Conservation (phyloP, 2,329 filamentous ascomycete species). For the Xylariaceae sp. region DNA sequence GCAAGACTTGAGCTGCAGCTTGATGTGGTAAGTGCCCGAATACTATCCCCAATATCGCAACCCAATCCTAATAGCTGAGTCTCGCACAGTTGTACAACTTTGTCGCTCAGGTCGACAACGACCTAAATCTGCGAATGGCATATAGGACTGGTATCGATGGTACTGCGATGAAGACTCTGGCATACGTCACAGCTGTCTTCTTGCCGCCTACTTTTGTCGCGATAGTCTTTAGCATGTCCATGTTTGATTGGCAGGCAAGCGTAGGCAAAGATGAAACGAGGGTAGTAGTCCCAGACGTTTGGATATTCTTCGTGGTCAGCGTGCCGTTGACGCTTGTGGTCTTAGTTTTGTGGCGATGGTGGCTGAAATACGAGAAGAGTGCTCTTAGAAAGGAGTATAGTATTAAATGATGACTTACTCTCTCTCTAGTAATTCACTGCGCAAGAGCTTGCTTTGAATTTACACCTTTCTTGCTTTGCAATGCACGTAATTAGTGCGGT, state of each 20-base stretch:
- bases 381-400: background rate
- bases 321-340: background rate
- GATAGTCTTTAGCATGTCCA: slow-evolving; percentile 1
- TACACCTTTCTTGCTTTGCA: too few species aligned
- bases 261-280: background rate
- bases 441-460: too few species aligned
- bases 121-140: background rate
- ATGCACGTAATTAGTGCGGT: too few species aligned
- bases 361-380: background rate
- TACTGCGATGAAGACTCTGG: background rate
- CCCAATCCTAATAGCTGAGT: background rate
- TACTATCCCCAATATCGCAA: background rate
- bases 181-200: background rate
- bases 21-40: background rate
- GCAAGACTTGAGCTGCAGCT: background rate
- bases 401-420: too few species aligned
- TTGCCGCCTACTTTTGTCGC: background rate
- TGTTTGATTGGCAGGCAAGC: background rate
- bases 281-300: background rate
- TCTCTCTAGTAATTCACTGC: too few species aligned
- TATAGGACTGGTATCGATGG: background rate
- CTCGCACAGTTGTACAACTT: background rate
- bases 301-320: background rate
- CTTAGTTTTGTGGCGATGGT: background rate
- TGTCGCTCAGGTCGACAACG: slow-evolving; percentile 1